Evolutionary conservation across 805 yeast species (phyloP).

Genomic region (Yamadazyma takamatsuzukensis): DNA sequence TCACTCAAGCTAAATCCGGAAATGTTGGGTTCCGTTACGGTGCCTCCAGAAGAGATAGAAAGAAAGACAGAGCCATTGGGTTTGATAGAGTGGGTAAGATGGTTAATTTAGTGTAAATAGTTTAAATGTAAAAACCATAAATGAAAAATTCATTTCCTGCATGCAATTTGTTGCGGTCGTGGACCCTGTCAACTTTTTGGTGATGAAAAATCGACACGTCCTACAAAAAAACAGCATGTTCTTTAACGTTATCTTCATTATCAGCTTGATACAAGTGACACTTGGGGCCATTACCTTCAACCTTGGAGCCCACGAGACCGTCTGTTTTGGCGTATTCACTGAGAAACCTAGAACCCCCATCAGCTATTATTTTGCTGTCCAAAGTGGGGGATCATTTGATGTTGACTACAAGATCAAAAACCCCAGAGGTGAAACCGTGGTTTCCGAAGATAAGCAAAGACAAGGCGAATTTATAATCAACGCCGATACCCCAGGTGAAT

Average conservation of each 20-base stretch:
- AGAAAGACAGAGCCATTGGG: conserved; percentile 74
- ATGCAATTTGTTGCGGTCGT: neutral
- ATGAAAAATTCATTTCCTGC: neutral
- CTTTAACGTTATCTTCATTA: neutral
- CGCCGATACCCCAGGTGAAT: conserved; percentile 71
- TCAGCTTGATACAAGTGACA: conserved; percentile 22
- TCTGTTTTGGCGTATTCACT: conserved; percentile 72
- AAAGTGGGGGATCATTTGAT: conserved; percentile 76
- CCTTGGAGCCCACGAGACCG: conserved; percentile 69
- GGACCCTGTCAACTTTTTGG: neutral
- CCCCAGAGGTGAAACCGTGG: conserved; percentile 54
- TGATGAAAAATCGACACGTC: neutral
- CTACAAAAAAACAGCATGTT: neutral
- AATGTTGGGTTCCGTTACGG: conserved; percentile 91
- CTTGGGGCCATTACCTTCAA: conserved; percentile 66
- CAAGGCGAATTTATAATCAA: conserved; percentile 77
- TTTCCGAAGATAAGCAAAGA: conserved; percentile 56
- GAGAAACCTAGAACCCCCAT: conserved; percentile 55
- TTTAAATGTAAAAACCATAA: conserved; percentile 8
- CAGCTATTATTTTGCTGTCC: conserved; percentile 80
- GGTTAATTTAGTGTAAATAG: conserved; percentile 24
- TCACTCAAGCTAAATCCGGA: conserved; percentile 76
- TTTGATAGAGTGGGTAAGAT: conserved; percentile 66
- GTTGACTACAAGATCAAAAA: conserved; percentile 64
- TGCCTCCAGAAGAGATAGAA: conserved; percentile 81